Evolutionary conservation across 106 monocot species (phyloP).

Genomic region (Posidonia australis): DNA sequence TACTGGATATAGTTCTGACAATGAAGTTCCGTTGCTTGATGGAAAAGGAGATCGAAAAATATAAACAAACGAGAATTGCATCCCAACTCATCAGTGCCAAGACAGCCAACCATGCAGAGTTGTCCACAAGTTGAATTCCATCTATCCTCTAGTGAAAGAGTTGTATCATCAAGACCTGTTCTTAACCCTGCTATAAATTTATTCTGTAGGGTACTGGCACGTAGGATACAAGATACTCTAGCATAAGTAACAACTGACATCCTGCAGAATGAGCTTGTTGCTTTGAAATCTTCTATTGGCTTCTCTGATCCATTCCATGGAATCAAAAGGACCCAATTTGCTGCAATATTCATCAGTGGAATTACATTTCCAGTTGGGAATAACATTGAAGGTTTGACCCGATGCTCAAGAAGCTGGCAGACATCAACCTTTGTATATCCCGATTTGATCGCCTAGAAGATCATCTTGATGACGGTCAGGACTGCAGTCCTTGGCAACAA

Average conservation of each 20-base stretch:
- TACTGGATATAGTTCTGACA: slow-evolving; percentile 31
- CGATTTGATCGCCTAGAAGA: slow-evolving; percentile 8
- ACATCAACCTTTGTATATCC: slow-evolving; percentile 38
- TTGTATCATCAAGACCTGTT: slow-evolving; percentile 26
- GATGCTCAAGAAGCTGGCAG: slow-evolving; percentile 39
- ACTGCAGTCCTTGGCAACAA: slow-evolving; percentile 37
- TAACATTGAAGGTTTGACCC: slow-evolving; percentile 22
- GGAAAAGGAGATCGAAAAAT: slow-evolving; percentile 43
- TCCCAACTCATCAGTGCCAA: slow-evolving; percentile 14
- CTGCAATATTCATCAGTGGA: slow-evolving; percentile 43
- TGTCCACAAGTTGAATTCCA: slow-evolving; percentile 51
- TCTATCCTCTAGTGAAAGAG: slow-evolving; percentile 47
- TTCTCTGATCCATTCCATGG: slow-evolving; percentile 16
- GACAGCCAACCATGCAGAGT: slow-evolving; percentile 75
- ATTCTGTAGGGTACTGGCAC: slow-evolving; percentile 31
- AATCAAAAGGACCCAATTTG: slow-evolving; percentile 48
- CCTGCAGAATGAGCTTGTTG: slow-evolving; percentile 44
- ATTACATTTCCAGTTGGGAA: slow-evolving; percentile 58
- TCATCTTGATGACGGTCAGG: slow-evolving; percentile 41
- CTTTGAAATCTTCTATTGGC: slow-evolving; percentile 27
- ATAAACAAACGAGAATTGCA: slow-evolving; percentile 57
- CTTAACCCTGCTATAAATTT: slow-evolving; percentile 12
- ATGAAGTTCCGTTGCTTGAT: slow-evolving; percentile 30
- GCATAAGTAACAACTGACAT: slow-evolving; percentile 40
- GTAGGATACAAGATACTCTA: slow-evolving; percentile 44